Base-by-base conservation (phyloP, 1,139 yeast species). In the Lizanozyma gosingica region DNA sequence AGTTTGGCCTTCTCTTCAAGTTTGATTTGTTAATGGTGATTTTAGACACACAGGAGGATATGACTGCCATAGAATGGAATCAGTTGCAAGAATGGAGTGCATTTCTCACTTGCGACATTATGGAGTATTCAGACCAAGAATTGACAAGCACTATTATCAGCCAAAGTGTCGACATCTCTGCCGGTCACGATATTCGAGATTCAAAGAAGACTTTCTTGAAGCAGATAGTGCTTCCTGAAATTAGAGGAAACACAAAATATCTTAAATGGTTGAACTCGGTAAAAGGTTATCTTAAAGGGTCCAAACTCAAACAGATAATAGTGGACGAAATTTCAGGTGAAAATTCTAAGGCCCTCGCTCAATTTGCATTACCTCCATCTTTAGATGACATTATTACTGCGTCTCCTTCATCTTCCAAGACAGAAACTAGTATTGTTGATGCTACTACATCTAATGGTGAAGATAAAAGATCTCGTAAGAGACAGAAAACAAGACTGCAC, bases 1-100 rank as follows among this genome's bases (percentile, higher is more conserved):
- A 55, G 33, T 47, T 64, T 37, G 67, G 67, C 1, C 33, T 41
- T 3, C 36, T 42, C 1, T 54, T 59, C 43, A 57, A 56, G 41
- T n/a, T 49, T 18, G 40, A 45, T 15, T 41, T 53, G 4, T 39
- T 56, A 4, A 15, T 41, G 35, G 2, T 36, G 35, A n/a, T 45
- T 18, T 22, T 41, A 14, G 35, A 36, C 17, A 34, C 39, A 8
- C 17, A 4, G 36, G 29, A 17, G 18, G n/a, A 3, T 27, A 18
- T 36, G 17, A 37, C 15, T 16, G 17, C 32, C 6, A 34, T 33
- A 29, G 14, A 17, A 14, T 27, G 22, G 34, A n/a, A 41, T 4
- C 58, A 55, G 36, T 38, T 56, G 16, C 33, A 49, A 35, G 57
- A 56, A 41, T 54, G 60, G 59, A 22, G 9, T 22, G 29, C 29